Base-by-base conservation (phyloP, 140 eudicot genomes). In the Cichorium intybus region DNA sequence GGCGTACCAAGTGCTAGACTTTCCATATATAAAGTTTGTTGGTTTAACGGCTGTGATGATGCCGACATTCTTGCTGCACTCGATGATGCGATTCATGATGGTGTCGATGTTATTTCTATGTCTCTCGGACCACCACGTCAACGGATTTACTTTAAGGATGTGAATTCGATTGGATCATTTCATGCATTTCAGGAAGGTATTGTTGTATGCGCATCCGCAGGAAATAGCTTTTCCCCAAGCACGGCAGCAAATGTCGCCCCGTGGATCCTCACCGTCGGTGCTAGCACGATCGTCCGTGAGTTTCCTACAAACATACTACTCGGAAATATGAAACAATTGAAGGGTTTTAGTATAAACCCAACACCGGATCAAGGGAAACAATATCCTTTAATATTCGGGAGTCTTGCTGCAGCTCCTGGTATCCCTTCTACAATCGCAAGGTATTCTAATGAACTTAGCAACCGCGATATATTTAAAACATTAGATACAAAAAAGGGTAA, bases 201-300 rank as follows among this genome's bases (percentile, higher is more conserved):
- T 55, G 59, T 78, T 6, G 85, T 83, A 21, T 72, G 83, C 66
- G 95, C 84, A 12, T 81, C 95, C 2, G 86, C 80, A 0, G 95
- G 95, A 35, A 87, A 87, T 37, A 76, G 78, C 20, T 52, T 56
- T 41, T 62, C 75, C 0, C 85, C 87, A n/a, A 27, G 72, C 3
- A 78, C 85, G 2, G 85, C 73, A 6, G 34, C 34, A n/a, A 87
- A 87, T 70, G 84, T 78, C 17, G 95, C 90, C 29, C 95, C 95
- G 2, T 87, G 95, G 95, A 87, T 83, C 41, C 60, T 87, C 23
- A 83, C 90, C 20, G 95, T 83, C 1, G 95, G 82, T 53, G 95
- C 95, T 49, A 87, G 95, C 77, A 83, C 87, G 1, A 63, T 78
- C 12, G 79, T 81, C 54, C 90, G 88, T 3, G 90, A 81, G 39